Percentiles rank a stretch among this genome's conserved stretches.
phyloP scores from a whole-genome alignment of 257 asterid species.

The Handroanthus guayacan region DNA sequence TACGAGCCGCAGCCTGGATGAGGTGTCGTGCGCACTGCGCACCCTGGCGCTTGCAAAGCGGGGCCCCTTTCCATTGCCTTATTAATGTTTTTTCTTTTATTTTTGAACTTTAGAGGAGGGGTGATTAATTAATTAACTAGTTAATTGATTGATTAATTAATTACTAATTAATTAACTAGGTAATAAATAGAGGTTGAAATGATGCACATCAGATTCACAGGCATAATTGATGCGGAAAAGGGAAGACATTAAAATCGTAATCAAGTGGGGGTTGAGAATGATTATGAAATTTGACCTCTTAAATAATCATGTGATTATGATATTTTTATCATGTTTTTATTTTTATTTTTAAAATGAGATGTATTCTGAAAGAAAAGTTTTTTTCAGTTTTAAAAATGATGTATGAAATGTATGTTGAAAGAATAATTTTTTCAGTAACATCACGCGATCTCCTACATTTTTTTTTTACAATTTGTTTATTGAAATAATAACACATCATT shows the following conservation, averaged over 20 bases:
- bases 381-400: no score
- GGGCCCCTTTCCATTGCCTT: slow-evolving; percentile 15
- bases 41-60: slow-evolving; percentile 40
- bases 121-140: slow-evolving; percentile 35
- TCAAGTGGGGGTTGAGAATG: slow-evolving; percentile 50
- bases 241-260: slow-evolving; percentile 50
- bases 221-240: slow-evolving; percentile 52
- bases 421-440: no score
- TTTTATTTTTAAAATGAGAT: not conserved
- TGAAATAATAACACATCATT: no score
- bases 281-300: slow-evolving; percentile 49
- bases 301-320: slow-evolving; percentile 38
- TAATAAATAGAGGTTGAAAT: slow-evolving; percentile 16
- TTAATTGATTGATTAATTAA: slow-evolving; percentile 24
- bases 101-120: not conserved
- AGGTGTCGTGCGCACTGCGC: slow-evolving; percentile 49
- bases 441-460: no score
- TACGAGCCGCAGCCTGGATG: slow-evolving; percentile 32
- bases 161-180: slow-evolving; percentile 36
- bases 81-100: not conserved
- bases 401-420: no score
- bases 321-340: slow-evolving; percentile 18
- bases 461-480: no score
- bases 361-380: not conserved
- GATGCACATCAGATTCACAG: slow-evolving; percentile 45